These are phyloP conservation scores for Coemansia sp. DNA, from an alignment of 192 early-diverging fungal genomes.

Conservation along the genomic window DNA sequence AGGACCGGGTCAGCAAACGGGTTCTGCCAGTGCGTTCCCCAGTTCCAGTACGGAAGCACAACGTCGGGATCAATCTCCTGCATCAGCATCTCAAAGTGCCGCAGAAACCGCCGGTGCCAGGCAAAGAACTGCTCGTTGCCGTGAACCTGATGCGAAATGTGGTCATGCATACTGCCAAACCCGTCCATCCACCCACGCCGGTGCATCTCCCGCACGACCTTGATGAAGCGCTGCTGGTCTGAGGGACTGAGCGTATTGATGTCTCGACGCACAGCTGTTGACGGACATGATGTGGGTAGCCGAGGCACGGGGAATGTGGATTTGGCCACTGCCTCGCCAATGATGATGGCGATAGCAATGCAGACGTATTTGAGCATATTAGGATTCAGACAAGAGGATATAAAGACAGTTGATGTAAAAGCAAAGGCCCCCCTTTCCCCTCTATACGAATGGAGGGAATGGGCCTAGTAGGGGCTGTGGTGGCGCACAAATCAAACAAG, in stretches of 20 bases:
- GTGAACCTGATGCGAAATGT: constrained; percentile 46
- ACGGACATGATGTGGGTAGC: constrained; percentile 21
- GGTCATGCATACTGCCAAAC: constrained; percentile 49
- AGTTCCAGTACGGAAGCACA: constrained; percentile 63
- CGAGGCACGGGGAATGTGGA: constrained; percentile 41
- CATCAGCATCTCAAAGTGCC: constrained; percentile 49
- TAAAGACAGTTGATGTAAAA: no score
- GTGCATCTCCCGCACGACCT: constrained; percentile 44
- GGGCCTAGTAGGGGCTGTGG: no score
- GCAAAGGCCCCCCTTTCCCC: no score
- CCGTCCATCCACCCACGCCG: constrained; percentile 51
- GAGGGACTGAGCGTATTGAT: constrained; percentile 18
- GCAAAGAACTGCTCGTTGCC: constrained; percentile 52
- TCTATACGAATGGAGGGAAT: no score
- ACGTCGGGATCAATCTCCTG: constrained; percentile 47
- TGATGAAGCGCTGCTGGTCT: constrained; percentile 33
- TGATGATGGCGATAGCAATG: constrained; percentile 14
- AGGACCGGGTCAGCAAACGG: constrained; percentile 38
- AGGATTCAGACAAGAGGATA: no score
- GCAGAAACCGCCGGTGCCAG: constrained; percentile 52
- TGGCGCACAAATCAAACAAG: no score
- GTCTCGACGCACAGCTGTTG: constrained; percentile 28
- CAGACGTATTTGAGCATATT: constrained; percentile 42
- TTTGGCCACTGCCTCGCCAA: constrained; percentile 17
- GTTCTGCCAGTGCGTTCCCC: constrained; percentile 52